Base-by-base conservation (phyloP, 1,139 yeast genomes). In the Yamadazyma membranifaciens region DNA sequence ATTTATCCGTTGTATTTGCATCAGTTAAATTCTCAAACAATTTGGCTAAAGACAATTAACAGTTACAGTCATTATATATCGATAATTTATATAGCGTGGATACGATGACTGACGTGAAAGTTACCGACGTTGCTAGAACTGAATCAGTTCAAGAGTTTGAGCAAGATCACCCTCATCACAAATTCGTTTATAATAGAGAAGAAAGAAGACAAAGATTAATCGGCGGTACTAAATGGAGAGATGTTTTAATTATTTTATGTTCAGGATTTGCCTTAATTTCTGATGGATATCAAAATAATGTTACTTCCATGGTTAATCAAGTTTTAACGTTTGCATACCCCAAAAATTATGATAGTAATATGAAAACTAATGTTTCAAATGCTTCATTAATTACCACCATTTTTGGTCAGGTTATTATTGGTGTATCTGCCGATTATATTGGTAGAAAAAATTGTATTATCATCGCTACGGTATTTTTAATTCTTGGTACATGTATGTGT, bases 221-320 rank as follows among this genome's bases (percentile, higher is more conserved):
- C 7, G 56, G 54, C 1, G 60, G 62, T 11, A 51, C 50, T 31
- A 20, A 20, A 20, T 29, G 52, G 34, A 61, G 51, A 35, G 75
- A 70, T 45, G 48, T 65, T 25, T 52, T 71, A 37, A 63, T 62
- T 43, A 63, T 72, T 42, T 51, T 68, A 22, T 67, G 75, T 55
- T 66, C 78, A 40, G 80, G 80, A 15, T 73, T 72, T 47, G 79
- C 79, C 5, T 68, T 74, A 50, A 67, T 74, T 36, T 72, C 78
- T 9, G 80, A 75, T 57, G 80, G 80, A 10, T 74, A 73, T 50
- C 77, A 73, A 47, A 75, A 74, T 48, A 75, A 73, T 51, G 75
- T 74, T 34, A 69, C 73, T 64, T 65, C 76, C 7, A 73, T 73
- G 69, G 57, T 64, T 39, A 72, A 73, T 42, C 59, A 62, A 32